Percentiles rank a stretch among this genome's conserved stretches.
Evolutionary conservation across 768 basidiomycete species (phyloP).

Genomic region (Mycena galericulata): DNA sequence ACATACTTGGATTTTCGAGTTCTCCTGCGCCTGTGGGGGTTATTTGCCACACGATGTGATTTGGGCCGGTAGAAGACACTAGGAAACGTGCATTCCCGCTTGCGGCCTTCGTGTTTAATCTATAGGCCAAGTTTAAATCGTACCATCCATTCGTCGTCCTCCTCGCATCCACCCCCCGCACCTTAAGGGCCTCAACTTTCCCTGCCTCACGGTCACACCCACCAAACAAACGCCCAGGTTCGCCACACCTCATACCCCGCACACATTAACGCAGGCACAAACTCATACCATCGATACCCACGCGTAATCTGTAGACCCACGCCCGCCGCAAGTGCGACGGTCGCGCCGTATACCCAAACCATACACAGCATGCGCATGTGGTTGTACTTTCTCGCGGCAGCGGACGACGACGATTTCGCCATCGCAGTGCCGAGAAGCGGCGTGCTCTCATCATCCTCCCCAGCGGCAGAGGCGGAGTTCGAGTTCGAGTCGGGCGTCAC

Average conservation of each 20-base stretch:
- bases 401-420: conserved; percentile 1
- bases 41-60: no score
- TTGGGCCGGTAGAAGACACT: no score
- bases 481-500: background rate
- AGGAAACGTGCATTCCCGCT: no score
- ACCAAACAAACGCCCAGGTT: conserved; percentile 21
- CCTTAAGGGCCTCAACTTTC: background rate
- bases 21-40: no score
- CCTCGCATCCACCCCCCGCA: background rate
- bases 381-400: conserved; percentile 6
- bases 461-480: background rate
- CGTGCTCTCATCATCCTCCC: conserved; percentile 2
- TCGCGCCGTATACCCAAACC: conserved; percentile 15
- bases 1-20: no score
- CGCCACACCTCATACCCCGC: conserved; percentile 7
- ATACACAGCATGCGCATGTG: conserved; percentile 6
- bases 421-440: conserved; percentile 4
- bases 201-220: conserved; percentile 13
- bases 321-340: background rate
- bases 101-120: no score
- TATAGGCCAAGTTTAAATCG: no score
- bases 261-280: conserved; percentile 12
- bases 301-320: conserved; percentile 4
- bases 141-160: no score
- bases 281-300: conserved; percentile 15